Evolutionary conservation across 129 eudicot species (phyloP).

Genomic region (Tanacetum coccineum): DNA sequence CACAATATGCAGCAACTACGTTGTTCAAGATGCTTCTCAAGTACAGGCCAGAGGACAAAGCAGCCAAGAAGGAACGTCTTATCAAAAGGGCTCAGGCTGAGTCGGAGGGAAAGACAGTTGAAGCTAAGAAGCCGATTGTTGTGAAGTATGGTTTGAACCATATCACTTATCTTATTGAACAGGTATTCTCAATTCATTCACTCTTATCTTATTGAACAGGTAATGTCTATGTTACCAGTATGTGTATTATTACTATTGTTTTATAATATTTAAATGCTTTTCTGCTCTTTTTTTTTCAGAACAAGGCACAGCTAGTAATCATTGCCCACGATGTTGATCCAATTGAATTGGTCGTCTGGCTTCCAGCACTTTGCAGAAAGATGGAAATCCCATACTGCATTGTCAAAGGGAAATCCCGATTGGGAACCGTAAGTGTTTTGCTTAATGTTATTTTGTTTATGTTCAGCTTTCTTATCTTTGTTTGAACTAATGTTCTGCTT

Average conservation of each 20-base stretch:
- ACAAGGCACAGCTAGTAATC: constrained; percentile 66
- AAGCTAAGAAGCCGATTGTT: constrained; percentile 57
- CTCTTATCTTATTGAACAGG: no score
- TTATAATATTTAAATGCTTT: no score
- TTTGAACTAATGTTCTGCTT: background rate
- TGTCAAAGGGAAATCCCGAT: constrained; percentile 84
- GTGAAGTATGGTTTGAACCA: constrained; percentile 91
- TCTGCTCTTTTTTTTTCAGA: constrained; percentile 35
- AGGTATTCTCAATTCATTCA: constrained; percentile 45
- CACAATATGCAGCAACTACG: constrained; percentile 35
- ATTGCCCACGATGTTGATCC: constrained; percentile 92
- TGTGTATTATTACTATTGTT: background rate
- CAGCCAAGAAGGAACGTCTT: constrained; percentile 77
- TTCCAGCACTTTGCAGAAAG: constrained; percentile 62
- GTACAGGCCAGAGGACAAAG: constrained; percentile 63
- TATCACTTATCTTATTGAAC: constrained; percentile 69
- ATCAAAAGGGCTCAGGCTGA: constrained; percentile 84
- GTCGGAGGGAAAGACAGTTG: constrained; percentile 46
- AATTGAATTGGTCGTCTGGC: constrained; percentile 67
- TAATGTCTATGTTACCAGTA: no score
- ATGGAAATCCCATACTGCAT: constrained; percentile 87
- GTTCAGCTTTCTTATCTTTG: background rate
- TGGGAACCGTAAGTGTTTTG: constrained; percentile 43
- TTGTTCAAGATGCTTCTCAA: constrained; percentile 62
- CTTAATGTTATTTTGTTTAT: background rate